Base-by-base conservation (phyloP, 192 early-diverging fungal species). In the Anaeromyces robustus region DNA sequence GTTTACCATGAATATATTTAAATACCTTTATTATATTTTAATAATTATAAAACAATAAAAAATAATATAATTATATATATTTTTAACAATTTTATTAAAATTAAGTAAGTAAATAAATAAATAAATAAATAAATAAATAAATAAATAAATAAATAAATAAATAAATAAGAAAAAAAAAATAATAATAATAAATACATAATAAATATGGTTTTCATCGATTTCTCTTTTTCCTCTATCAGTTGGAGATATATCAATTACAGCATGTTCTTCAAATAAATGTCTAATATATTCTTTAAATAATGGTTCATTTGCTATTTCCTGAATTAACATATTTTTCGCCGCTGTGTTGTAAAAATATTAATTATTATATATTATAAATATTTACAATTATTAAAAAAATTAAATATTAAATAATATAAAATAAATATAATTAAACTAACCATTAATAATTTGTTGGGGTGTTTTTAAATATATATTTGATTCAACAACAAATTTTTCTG, bases 1-100 rank as follows among this genome's bases (percentile, higher is more conserved):
- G 94, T 83, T 96, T 97, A 37, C 92, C 88, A 22, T 84, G 83
- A 77, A 99, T 81, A 43, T 92, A 97, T 88, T 97, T 96, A 88
- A 96, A 96, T 9, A 92, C 89, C 84, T 93, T 85, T 68, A n/a
- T 2, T 22, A 34, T 34, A 34, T 0, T 79, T 77, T 12, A 28
- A 41, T 80, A 77, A 29, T 43, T 77, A 17, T 2, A 4, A 81
- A 84, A 39, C 16, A 29, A 52, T 6, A 14, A 84, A 84, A 30
- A 12, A 83, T 16, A 17, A 30, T 37, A 39, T 31, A 78, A 41
- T 39, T 14, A 39, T 34, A 34, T n/a, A n/a, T n/a, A n/a, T n/a
- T n/a, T n/a, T n/a, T n/a, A n/a, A n/a, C n/a, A n/a, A n/a, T n/a
- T n/a, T n/a, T n/a, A n/a, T n/a, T n/a, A n/a, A n/a, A n/a, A n/a